Conservation (phyloP, 163 green algal species). For the Smithsoniella earleae region DNA sequence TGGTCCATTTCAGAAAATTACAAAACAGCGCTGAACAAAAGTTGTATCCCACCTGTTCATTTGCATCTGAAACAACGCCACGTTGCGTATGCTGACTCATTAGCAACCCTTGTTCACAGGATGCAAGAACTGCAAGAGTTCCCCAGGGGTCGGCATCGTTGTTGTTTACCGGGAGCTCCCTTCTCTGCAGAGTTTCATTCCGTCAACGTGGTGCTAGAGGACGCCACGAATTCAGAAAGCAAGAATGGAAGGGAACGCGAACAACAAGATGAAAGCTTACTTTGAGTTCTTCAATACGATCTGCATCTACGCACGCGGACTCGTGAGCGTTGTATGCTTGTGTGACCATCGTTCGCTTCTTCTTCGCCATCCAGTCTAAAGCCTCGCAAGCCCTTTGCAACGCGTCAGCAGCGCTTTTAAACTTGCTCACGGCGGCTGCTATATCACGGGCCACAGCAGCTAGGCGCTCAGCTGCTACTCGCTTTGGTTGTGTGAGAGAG, state of each 20-base stretch:
- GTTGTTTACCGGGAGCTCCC: not conserved
- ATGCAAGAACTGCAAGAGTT: not conserved
- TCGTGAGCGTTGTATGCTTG: not conserved
- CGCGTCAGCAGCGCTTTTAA: conserved; percentile 12
- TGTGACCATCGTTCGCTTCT: not conserved
- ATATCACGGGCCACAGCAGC: not conserved
- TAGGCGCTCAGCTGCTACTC: not conserved
- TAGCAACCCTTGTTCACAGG: not conserved
- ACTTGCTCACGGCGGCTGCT: not conserved
- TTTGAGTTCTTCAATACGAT: conserved; percentile 9
- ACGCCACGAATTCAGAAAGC: too few relatives aligned
- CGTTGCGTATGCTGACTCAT: conserved; percentile 2
- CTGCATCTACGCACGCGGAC: conserved; percentile 6
- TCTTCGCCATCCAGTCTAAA: conserved; percentile 16
- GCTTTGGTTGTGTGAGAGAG: not conserved
- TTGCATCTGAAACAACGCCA: conserved; percentile 5
- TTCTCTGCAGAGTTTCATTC: conserved; percentile 5
- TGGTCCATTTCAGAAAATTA: too few relatives aligned
- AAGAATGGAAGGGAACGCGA: too few relatives aligned
- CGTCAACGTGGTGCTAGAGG: too few relatives aligned
- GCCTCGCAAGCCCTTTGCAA: not conserved
- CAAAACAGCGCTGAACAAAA: too few relatives aligned
- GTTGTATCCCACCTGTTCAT: not conserved
- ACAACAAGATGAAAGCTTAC: too few relatives aligned
- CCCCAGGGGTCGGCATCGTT: conserved; percentile 22